Percentiles rank a stretch among this genome's conserved stretches.
These are phyloP conservation scores for Sclerotinia sclerotiorum DNA, from an alignment of 2,329 filamentous ascomycete genomes.

Conservation along the genomic window DNA sequence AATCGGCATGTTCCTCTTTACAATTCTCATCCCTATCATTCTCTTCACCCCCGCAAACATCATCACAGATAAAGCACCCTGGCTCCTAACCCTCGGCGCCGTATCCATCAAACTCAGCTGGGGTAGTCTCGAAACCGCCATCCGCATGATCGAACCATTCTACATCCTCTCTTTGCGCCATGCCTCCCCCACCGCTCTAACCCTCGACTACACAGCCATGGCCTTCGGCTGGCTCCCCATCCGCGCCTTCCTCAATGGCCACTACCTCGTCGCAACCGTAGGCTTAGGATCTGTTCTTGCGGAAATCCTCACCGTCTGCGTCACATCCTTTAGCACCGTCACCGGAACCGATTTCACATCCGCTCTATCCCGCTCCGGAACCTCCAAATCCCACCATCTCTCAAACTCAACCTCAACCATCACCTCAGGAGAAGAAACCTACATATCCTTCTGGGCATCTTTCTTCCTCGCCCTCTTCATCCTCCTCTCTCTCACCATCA, in stretches of 20 bases:
- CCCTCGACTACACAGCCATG: conserved; percentile 71
- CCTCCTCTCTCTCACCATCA: conserved; percentile 55
- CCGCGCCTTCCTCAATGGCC: conserved; percentile 60
- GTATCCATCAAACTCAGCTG: conserved; percentile 67
- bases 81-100: conserved; percentile 63
- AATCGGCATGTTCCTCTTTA: conserved; percentile 55
- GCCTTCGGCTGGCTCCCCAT: conserved; percentile 66
- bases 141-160: conserved; percentile 74
- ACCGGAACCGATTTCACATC: conserved; percentile 60
- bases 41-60: conserved; percentile 57
- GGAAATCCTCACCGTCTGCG: conserved; percentile 70
- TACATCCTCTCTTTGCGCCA: conserved; percentile 67
- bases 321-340: conserved; percentile 63
- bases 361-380: no score
- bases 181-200: conserved; percentile 64
- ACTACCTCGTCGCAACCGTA: conserved; percentile 66
- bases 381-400: not conserved
- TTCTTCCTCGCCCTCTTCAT: conserved; percentile 62
- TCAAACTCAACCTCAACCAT: not conserved
- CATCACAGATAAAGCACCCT: conserved; percentile 62
- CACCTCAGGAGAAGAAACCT: conserved; percentile 58
- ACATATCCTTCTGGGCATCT: conserved; percentile 64
- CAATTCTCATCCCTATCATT: conserved; percentile 58
- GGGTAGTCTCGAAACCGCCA: conserved; percentile 66
- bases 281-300: conserved; percentile 70